Evolutionary conservation across 2,329 filamentous ascomycete species (phyloP), one percentile per base, ranked within the genome.

Genomic region (Talaromyces amestolkiae): DNA sequence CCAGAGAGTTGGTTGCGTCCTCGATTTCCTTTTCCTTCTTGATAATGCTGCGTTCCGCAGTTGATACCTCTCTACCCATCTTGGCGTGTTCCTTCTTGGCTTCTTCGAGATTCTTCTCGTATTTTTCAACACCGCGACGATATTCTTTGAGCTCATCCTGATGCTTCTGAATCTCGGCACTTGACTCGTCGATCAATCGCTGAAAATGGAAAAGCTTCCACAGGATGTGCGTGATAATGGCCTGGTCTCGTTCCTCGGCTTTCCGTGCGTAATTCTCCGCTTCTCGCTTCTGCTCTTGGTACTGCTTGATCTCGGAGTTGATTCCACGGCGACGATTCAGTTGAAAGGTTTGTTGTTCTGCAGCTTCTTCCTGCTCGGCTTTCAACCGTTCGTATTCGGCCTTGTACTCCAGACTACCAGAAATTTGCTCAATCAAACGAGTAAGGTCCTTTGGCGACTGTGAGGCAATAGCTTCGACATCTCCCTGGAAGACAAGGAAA

Each of bases 181-280:
- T 93, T 27, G 95, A 97, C 71, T 94, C 91, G 71, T 97, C 92
- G 82, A 99, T 97, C 35, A 93, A 87, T 65, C 89, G 90, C 77
- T 99, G 94, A 76, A 96, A 96, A 74, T 97, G 93, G 76, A 92
- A 98, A 1, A 99, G 84, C 79, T 97, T 98, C 94, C 94, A 99
- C 15, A 99, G 82, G 39, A 96, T 93, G 70, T 98, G 94, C 0
- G 91, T 93, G 64, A 98, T 91, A 65, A 97, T 91, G 8, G 94
- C 95, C 63, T 92, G 87, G 75, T 99, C 94, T 59, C 92, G 89
- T 76, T 98, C 92, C 63, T 95, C 91, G 1, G 91, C 91, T 78
- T 97, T 98, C 69, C 87, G 89, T 74, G 96, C 91, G 75, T 94
- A 99, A 71, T 90, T 94, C 70, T 99, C 95, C 5, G 94, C 94